Base-by-base conservation (phyloP, 1,139 yeast species). In the Hyphopichia buzzinii region DNA sequence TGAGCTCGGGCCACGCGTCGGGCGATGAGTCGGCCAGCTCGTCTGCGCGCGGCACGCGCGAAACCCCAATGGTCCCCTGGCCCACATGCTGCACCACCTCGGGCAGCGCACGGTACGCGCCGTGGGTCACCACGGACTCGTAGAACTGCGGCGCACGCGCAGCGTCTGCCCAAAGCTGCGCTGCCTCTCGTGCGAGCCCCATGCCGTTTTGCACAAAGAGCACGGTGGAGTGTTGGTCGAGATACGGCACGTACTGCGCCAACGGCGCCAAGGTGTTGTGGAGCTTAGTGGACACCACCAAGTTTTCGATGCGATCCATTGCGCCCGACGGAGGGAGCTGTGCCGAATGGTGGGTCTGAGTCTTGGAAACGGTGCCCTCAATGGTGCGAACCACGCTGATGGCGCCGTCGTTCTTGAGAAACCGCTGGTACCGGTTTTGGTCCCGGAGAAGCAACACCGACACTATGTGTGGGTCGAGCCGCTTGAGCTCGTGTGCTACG, bases 111-210 rank as follows among this genome's bases (percentile, higher is more conserved):
- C 67, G 62, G 48, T 70, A 72, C 17, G 84, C 88, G 3, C 97
- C 97, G 58, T 90, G 97, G 2, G 88, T 76, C 27, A 83, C 81
- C 12, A 90, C 80, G 31, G 90, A 96, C 52, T 81, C 84, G 50
- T 70, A 78, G 7, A 90, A 52, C 13, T 62, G 64, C 13, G 95
- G 96, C 37, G 80, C 54, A 2, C 50, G 35, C 0, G 39, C 40
- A 1, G 49, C 41, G 2, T 55, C 53, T 1, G 79, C 77, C 84
- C 94, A 88, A n/a, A 80, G 66, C 7, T 55, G 48, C 1, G 64
- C 59, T 26, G 88, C 54, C 30, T 69, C 67, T 12, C 82, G 84
- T 3, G 76, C 63, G 30, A 79, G 69, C 1, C 95, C 95, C 71
- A 81, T 68, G 3, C 94, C 95, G 51, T 86, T 85, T 48, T 89